phyloP scores from a whole-genome alignment of 2,329 filamentous ascomycete species.

The Chrysoporthe cubensis region DNA sequence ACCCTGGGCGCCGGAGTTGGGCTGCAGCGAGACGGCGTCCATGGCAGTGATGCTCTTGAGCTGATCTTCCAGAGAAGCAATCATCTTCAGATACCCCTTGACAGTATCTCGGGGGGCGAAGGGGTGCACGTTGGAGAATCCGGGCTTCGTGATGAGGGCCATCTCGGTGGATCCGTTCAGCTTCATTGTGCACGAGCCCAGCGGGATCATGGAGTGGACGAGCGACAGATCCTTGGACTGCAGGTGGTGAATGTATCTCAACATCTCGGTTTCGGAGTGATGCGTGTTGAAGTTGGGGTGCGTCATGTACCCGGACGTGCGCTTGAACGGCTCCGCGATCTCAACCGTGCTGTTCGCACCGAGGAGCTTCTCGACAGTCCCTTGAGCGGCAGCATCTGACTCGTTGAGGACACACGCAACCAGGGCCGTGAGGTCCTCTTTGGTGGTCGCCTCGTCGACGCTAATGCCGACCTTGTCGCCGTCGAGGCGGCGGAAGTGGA shows the following conservation, averaged over 20 bases:
- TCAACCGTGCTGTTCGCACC: slow-evolving; percentile 42
- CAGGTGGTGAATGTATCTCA: slow-evolving; percentile 91
- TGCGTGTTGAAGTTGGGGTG: slow-evolving; percentile 95
- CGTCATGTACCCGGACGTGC: slow-evolving; percentile 77
- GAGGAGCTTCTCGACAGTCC: slow-evolving; percentile 46
- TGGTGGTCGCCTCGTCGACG: slow-evolving; percentile 64
- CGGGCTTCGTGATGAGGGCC: slow-evolving; percentile 78
- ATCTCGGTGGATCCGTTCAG: slow-evolving; percentile 93
- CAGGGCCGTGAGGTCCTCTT: slow-evolving; percentile 34
- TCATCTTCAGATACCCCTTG: slow-evolving; percentile 71
- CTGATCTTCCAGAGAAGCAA: slow-evolving; percentile 74
- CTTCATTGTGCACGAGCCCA: slow-evolving; percentile 99
- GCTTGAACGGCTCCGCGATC: slow-evolving; percentile 61
- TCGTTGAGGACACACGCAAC: slow-evolving; percentile 32
- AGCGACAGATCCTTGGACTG: slow-evolving; percentile 94
- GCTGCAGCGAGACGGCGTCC: slow-evolving; percentile 85
- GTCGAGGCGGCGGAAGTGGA: slow-evolving; percentile 68
- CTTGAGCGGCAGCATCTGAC: slow-evolving; percentile 27
- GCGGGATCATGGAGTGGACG: slow-evolving; percentile 95
- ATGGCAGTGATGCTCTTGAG: slow-evolving; percentile 86
- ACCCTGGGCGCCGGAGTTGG: slow-evolving; percentile 94
- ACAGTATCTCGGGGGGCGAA: slow-evolving; percentile 69
- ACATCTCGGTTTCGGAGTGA: slow-evolving; percentile 91
- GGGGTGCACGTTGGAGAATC: slow-evolving; percentile 81
- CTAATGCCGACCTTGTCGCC: slow-evolving; percentile 71